phyloP scores from a whole-genome alignment of 352 stramenopile genomes.

The Phytophthora quininea region DNA sequence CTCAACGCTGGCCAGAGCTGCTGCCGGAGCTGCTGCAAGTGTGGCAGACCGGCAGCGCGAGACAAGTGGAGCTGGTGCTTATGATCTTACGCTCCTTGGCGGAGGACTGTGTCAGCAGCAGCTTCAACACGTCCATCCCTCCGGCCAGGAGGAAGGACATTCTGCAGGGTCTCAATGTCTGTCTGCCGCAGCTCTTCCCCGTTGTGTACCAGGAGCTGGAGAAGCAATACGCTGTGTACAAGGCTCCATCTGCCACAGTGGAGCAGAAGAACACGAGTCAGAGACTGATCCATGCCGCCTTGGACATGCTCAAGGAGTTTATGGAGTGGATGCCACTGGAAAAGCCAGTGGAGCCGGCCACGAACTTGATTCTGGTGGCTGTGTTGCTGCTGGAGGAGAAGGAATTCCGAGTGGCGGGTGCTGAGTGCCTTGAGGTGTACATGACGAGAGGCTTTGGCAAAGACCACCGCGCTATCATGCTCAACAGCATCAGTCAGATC shows the following conservation, averaged over 20 bases:
- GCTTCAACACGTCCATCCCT: constrained; percentile 81
- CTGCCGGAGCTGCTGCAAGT: constrained; percentile 68
- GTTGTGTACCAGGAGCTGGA: constrained; percentile 79
- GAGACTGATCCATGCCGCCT: constrained; percentile 60
- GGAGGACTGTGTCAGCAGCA: constrained; percentile 81
- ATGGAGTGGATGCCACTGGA: constrained; percentile 84
- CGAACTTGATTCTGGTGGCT: constrained; percentile 71
- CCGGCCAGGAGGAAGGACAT: constrained; percentile 79
- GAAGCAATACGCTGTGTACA: constrained; percentile 68
- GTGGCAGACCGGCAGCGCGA: constrained; percentile 47
- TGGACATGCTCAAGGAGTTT: constrained; percentile 85
- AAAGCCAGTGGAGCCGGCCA: constrained; percentile 50
- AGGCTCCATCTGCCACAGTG: constrained; percentile 15
- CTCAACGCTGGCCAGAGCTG: constrained; percentile 80
- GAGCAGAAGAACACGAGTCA: constrained; percentile 42
- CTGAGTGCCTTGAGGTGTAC: constrained; percentile 77
- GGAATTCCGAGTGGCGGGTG: constrained; percentile 59
- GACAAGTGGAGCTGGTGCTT: constrained; percentile 73
- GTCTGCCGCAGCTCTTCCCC: constrained; percentile 67
- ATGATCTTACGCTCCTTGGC: constrained; percentile 75
- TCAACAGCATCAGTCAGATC: constrained; percentile 62
- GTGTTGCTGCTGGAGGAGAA: constrained; percentile 59
- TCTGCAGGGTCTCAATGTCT: constrained; percentile 78
- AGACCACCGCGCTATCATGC: constrained; percentile 66
- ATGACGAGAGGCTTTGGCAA: constrained; percentile 75